phyloP scores from a whole-genome alignment of 2,329 filamentous ascomycete species.

The Neodidymelliopsis sp. region DNA sequence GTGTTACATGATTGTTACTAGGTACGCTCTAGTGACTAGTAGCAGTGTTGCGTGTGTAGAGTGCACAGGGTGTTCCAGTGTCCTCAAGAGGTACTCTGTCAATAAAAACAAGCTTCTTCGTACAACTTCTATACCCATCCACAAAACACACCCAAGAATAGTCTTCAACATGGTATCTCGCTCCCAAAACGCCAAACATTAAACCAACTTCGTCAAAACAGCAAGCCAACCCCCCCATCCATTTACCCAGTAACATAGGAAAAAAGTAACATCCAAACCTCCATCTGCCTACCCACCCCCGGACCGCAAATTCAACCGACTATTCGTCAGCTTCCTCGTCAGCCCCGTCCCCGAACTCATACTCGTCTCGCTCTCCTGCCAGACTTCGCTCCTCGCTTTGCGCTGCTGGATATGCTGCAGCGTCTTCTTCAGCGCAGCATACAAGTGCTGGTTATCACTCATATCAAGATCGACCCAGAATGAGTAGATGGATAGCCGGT shows the following conservation, averaged over 20 bases:
- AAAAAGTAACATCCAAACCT: slow-evolving; percentile 5
- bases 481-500: slow-evolving; percentile 40
- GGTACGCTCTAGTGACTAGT: too few relatives aligned
- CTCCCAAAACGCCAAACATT: slow-evolving; percentile 9
- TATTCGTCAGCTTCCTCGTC: slow-evolving; percentile 10
- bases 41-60: too few relatives aligned
- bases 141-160: not conserved
- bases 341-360: slow-evolving; percentile 10
- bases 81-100: too few relatives aligned
- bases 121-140: not conserved
- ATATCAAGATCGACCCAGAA: slow-evolving; percentile 50
- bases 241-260: too few relatives aligned
- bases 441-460: slow-evolving; percentile 45
- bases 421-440: slow-evolving; percentile 46
- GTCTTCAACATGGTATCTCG: slow-evolving; percentile 11
- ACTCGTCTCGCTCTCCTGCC: slow-evolving; percentile 22
- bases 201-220: not conserved
- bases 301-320: slow-evolving; percentile 12
- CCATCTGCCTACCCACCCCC: slow-evolving; percentile 7
- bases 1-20: too few relatives aligned
- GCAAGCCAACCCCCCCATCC: not conserved
- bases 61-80: too few relatives aligned
- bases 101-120: too few relatives aligned
- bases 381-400: slow-evolving; percentile 39
- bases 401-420: slow-evolving; percentile 41